These are phyloP conservation scores for Capsicum pubescens DNA, from an alignment of 257 asterid species.

Conservation along the genomic window DNA sequence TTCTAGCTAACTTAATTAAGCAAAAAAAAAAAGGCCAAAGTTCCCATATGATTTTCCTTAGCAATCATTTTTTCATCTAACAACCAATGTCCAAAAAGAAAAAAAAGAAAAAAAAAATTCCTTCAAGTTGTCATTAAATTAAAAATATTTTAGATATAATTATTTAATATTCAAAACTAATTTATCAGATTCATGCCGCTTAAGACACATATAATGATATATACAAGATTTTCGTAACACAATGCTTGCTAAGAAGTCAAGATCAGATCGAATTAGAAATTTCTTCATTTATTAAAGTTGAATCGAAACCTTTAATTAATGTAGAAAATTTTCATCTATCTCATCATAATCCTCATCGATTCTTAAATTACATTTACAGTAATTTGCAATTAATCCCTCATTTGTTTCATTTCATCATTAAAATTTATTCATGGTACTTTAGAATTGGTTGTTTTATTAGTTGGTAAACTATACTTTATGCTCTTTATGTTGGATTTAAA, in stretches of 20 bases:
- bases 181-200: not conserved
- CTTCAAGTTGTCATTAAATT: not conserved
- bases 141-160: not conserved
- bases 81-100: no score
- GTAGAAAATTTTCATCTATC: not conserved
- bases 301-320: not conserved
- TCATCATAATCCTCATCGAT: not conserved
- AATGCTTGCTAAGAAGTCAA: no score
- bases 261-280: not conserved
- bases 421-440: not conserved
- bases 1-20: not conserved
- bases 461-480: not conserved
- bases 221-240: no score
- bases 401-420: not conserved
- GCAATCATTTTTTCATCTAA: not conserved
- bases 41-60: slow-evolving; percentile 1
- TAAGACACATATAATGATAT: not conserved
- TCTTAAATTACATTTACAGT: not conserved
- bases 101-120: no score
- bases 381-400: no score
- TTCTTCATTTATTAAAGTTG: not conserved
- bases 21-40: not conserved
- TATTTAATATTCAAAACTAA: not conserved
- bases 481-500: not conserved
- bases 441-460: not conserved